phyloP scores from a whole-genome alignment of 2,329 filamentous ascomycete genomes.

The Fusarium hainanense region DNA sequence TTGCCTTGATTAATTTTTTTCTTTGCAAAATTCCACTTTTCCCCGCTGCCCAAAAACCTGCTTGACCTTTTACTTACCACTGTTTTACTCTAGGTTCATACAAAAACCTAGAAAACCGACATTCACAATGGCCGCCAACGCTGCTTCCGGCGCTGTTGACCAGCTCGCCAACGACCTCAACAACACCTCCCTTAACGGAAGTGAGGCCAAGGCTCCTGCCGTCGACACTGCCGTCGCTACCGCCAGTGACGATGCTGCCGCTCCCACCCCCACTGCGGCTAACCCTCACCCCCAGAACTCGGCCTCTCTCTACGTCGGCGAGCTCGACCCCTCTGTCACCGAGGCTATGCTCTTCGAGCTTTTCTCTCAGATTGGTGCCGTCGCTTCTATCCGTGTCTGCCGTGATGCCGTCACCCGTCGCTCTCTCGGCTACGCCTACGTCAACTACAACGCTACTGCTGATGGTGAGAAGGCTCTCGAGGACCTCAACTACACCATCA shows the following conservation, averaged over 20 bases:
- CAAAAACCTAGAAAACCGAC: slow-evolving; percentile 30
- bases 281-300: slow-evolving; percentile 87
- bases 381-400: slow-evolving; percentile 99
- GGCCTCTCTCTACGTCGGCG: slow-evolving; percentile 97
- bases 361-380: slow-evolving; percentile 98
- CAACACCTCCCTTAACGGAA: slow-evolving; percentile 76
- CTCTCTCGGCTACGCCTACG: slow-evolving; percentile 98
- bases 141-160: slow-evolving; percentile 72
- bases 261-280: slow-evolving; percentile 78
- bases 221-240: slow-evolving; percentile 78
- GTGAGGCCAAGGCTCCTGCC: slow-evolving; percentile 72
- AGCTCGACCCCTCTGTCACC: slow-evolving; percentile 96
- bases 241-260: slow-evolving; percentile 69
- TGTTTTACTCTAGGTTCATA: slow-evolving; percentile 32
- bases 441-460: slow-evolving; percentile 98
- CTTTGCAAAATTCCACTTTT: not conserved
- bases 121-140: slow-evolving; percentile 69
- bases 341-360: slow-evolving; percentile 99
- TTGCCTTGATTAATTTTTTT: not conserved
- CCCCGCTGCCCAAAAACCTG: slow-evolving; percentile 10
- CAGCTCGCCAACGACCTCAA: slow-evolving; percentile 83
- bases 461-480: slow-evolving; percentile 99
- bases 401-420: slow-evolving; percentile 98
- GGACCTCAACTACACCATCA: slow-evolving; percentile 99
- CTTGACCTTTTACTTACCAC: slow-evolving; percentile 26